Evolutionary conservation across 495 filamentous ascomycete species (phyloP).

Genomic region (Talaromyces stipitatus): DNA sequence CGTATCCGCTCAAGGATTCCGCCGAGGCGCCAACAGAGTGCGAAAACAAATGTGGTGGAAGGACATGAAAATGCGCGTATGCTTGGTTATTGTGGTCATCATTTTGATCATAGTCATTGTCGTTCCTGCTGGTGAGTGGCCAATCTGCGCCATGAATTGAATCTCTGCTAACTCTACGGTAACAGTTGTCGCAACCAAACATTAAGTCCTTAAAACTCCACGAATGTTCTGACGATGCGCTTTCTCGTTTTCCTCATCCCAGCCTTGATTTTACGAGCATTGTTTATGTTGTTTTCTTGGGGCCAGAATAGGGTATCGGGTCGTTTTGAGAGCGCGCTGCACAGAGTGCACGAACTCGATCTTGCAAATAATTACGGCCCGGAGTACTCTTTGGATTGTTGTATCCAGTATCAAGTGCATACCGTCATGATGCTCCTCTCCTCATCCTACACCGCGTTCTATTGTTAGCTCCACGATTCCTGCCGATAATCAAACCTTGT

Average conservation of each 20-base stretch:
- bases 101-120: conserved; percentile 87
- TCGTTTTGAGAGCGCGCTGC: conserved; percentile 12
- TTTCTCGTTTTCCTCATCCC: conserved; percentile 24
- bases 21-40: conserved; percentile 88
- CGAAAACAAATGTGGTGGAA: conserved; percentile 94
- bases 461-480: conserved; percentile 17
- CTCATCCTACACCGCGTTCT: conserved; percentile 6
- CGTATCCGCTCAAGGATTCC: conserved; percentile 84
- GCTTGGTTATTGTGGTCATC: conserved; percentile 80
- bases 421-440: background rate
- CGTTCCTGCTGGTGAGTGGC: conserved; percentile 66
- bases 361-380: background rate
- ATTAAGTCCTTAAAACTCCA: conserved; percentile 15
- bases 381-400: background rate
- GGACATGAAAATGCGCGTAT: conserved; percentile 99
- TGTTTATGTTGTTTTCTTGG: conserved; percentile 18
- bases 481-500: conserved; percentile 17
- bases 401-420: background rate
- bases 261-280: conserved; percentile 31
- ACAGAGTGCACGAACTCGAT: conserved; percentile 5
- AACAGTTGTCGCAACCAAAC: conserved; percentile 23
- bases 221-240: conserved; percentile 19
- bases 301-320: conserved; percentile 7
- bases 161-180: conserved; percentile 12
- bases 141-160: background rate